Evolutionary conservation across 2,329 filamentous ascomycete genomes (phyloP), one percentile per base, ranked within the genome.

Genomic region (Calonectria pteridis): DNA sequence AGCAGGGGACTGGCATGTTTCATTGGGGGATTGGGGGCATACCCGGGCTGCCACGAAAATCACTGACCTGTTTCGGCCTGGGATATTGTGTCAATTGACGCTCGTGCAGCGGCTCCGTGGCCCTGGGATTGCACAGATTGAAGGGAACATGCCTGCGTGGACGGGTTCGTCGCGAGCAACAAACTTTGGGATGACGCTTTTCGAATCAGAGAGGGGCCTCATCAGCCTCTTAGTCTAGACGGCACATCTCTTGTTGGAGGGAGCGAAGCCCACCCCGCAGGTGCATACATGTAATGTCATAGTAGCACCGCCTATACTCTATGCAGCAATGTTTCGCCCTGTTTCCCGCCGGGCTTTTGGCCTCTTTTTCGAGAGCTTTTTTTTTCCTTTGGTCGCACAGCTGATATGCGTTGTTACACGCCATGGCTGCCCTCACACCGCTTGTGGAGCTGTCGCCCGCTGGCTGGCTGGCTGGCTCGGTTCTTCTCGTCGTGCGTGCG

Each of bases 321-420:
- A 49, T 64, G 67, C 55, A 69, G 67, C 55, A 29, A 20, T 46
- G 58, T 69, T 55, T 72, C 69, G 69, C 69, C 69, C 63, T 71
- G 62, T 67, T 71, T 71, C 63, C 33, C 20, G 51, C 37, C 20
- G 18, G 55, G 40, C 13, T 26, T 6, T 28, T 49, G 65, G n/a
- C 65, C 20, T 28, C 35, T 40, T 26, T 55, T 11, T 51, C 11
- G 29, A 53, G 53, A 20, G 53, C 20, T 58, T 71, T 43, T 20
- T 20, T 20, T 18, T 43, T 10, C 43, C 29, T 40, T 37, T 50
- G 28, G 13, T 26, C n/a, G 62, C 33, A 51, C 55, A 63, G 31
- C 29, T 23, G 51, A 33, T 53, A 71, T 71, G 69, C 69, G 69
- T 53, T 72, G 69, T 72, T 67, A 67, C 69, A 70, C 58, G 64